A percentile compares a stretch with the other conserved stretches of the same genome.
phyloP scores from a whole-genome alignment of 1,284 basidiomycete species.

The Cryptococcus maquisensis region DNA sequence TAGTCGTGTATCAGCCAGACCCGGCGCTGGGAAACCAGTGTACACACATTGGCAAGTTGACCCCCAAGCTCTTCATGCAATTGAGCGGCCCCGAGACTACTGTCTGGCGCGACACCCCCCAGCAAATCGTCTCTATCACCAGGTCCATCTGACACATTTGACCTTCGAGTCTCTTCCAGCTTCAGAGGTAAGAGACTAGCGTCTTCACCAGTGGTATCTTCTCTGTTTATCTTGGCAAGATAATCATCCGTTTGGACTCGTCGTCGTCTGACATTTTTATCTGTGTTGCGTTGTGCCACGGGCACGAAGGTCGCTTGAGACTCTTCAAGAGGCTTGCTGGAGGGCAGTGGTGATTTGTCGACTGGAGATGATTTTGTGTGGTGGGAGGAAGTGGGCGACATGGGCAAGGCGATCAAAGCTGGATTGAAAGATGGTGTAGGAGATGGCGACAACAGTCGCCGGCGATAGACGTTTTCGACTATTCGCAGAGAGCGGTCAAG shows the following conservation, averaged over 20 bases:
- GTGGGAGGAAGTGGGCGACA: neutral
- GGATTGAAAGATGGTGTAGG: conserved; percentile 12
- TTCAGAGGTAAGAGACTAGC: conserved; percentile 29
- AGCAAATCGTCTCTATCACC: conserved; percentile 22
- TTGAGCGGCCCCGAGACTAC: conserved; percentile 34
- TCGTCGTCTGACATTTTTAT: conserved; percentile 8
- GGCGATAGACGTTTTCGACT: conserved; percentile 16
- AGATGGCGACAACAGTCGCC: conserved; percentile 2
- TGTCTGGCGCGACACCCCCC: conserved; percentile 14
- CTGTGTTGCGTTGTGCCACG: neutral
- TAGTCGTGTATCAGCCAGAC: conserved; percentile 3
- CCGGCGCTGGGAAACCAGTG: neutral
- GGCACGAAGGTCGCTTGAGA: neutral
- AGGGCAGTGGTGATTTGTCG: neutral
- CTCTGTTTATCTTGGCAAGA: conserved; percentile 25
- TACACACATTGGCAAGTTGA: conserved; percentile 46
- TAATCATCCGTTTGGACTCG: conserved; percentile 16
- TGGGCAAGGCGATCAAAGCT: conserved; percentile 14
- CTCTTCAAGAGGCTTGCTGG: neutral
- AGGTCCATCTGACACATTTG: neutral
- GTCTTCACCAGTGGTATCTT: conserved; percentile 29
- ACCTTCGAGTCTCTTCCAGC: neutral
- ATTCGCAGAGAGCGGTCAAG: conserved; percentile 15
- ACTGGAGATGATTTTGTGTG: neutral
- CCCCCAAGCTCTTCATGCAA: conserved; percentile 49